A percentile compares a stretch with the other conserved stretches of the same genome.
These are phyloP conservation scores for Schizopora paradoxa DNA, from an alignment of 1,284 basidiomycete genomes.

Conservation along the genomic window DNA sequence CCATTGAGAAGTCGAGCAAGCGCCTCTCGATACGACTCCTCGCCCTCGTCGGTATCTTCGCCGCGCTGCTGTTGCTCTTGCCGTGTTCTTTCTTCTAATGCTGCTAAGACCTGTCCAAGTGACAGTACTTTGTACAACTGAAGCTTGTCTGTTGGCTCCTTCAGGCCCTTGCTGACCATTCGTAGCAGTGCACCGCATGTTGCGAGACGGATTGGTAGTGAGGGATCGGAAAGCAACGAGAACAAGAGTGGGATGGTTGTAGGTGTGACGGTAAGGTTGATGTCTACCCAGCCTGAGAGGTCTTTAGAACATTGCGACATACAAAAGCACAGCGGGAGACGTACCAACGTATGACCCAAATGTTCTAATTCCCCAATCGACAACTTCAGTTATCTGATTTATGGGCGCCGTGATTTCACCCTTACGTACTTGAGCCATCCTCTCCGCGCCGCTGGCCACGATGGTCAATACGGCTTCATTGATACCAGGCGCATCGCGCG, in stretches of 20 bases:
- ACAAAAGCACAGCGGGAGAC: conserved; percentile 30
- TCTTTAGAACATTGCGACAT: not conserved
- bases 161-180: conserved; percentile 89
- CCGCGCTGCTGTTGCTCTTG: conserved; percentile 62
- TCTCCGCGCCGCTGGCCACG: conserved; percentile 69
- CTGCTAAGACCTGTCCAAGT: conserved; percentile 73
- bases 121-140: conserved; percentile 89
- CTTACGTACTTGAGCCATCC: conserved; percentile 50
- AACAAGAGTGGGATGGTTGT: conserved; percentile 85
- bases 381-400: conserved; percentile 68
- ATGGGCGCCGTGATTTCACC: conserved; percentile 37
- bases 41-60: conserved; percentile 65
- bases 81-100: conserved; percentile 74
- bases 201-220: conserved; percentile 77
- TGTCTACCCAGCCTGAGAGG: conserved; percentile 90
- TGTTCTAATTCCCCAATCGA: conserved; percentile 86
- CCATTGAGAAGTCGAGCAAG: conserved; percentile 83
- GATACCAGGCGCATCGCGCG: conserved; percentile 82
- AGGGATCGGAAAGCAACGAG: conserved; percentile 76
- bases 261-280: conserved; percentile 91
- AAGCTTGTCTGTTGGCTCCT: conserved; percentile 87
- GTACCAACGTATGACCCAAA: conserved; percentile 92
- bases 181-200: conserved; percentile 77
- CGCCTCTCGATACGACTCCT: conserved; percentile 85
- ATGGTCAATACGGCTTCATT: conserved; percentile 86